Conservation (phyloP, 2,329 filamentous ascomycete genomes). For the Chrysoporthe deuterocubensis region DNA sequence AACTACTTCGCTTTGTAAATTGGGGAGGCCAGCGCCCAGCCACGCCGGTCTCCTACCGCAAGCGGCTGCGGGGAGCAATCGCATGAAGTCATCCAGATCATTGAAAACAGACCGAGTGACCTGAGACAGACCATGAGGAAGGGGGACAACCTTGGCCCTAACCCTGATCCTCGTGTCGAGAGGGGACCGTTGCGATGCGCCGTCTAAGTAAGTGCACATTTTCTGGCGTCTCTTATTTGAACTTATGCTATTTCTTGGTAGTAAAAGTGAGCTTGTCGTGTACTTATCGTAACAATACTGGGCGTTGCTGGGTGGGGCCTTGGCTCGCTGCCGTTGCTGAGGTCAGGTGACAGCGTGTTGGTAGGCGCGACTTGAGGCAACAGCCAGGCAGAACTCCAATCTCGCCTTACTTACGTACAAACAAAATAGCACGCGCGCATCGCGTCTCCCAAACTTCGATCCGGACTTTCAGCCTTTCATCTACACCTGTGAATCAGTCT, state of each 20-base stretch:
- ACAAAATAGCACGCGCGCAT: neutral
- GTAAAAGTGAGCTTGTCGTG: too few species aligned
- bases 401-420: neutral
- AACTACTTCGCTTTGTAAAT: neutral
- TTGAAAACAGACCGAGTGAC: neutral
- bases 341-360: constrained; percentile 11
- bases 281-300: neutral
- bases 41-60: neutral
- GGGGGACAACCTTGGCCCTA: too few species aligned
- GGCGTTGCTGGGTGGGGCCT: neutral
- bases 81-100: neutral
- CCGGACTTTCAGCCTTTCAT: too few species aligned
- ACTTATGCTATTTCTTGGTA: too few species aligned
- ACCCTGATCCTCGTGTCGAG: too few species aligned
- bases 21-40: too few species aligned
- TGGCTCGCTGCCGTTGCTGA: neutral
- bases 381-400: constrained; percentile 3
- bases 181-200: too few species aligned
- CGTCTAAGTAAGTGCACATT: neutral
- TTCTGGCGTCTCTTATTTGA: too few species aligned
- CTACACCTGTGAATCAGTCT: neutral
- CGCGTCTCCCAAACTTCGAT: neutral
- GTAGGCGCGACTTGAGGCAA: constrained; percentile 7
- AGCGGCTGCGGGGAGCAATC: neutral
- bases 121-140: too few species aligned